Percentiles rank a stretch among this genome's conserved stretches.
Evolutionary conservation across 176 grass and related monocot species (phyloP).

Genomic region (Secale cereale): DNA sequence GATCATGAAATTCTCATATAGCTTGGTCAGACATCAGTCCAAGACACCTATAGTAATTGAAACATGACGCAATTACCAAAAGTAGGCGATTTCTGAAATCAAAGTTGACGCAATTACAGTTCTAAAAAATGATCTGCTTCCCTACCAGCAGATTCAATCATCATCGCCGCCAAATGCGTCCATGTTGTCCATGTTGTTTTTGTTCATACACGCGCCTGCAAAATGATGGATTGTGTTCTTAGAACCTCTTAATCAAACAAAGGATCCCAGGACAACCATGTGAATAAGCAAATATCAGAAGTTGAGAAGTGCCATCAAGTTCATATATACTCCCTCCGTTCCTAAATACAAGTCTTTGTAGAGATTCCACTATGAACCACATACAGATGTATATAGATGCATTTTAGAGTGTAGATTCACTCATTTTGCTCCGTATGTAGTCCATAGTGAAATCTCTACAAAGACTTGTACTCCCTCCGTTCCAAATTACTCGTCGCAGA

Average conservation of each 20-base stretch:
- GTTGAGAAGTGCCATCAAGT: background rate
- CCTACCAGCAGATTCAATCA: slow-evolving; percentile 7
- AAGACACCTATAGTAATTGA: background rate
- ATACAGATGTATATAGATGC: no score
- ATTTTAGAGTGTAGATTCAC: no score
- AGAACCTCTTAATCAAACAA: slow-evolving; percentile 6
- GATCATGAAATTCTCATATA: slow-evolving; percentile 1
- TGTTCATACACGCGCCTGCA: slow-evolving; percentile 60
- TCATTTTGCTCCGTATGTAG: no score
- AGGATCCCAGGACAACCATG: background rate
- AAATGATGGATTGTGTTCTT: slow-evolving; percentile 2
- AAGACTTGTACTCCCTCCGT: no score
- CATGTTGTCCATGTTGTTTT: slow-evolving; percentile 58
- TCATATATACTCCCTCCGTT: no score
- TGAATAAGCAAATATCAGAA: background rate
- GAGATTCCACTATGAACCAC: no score
- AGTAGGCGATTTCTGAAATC: background rate
- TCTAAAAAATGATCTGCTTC: background rate
- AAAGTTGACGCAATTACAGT: slow-evolving; percentile 18
- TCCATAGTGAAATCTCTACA: no score
- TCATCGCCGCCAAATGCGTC: slow-evolving; percentile 53
- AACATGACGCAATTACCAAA: background rate
- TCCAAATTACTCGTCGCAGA: no score
- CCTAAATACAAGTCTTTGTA: no score
- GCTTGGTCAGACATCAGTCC: background rate